Evolutionary conservation across 192 early-diverging fungal genomes (phyloP).

Genomic region (Backusella tuberculispora): DNA sequence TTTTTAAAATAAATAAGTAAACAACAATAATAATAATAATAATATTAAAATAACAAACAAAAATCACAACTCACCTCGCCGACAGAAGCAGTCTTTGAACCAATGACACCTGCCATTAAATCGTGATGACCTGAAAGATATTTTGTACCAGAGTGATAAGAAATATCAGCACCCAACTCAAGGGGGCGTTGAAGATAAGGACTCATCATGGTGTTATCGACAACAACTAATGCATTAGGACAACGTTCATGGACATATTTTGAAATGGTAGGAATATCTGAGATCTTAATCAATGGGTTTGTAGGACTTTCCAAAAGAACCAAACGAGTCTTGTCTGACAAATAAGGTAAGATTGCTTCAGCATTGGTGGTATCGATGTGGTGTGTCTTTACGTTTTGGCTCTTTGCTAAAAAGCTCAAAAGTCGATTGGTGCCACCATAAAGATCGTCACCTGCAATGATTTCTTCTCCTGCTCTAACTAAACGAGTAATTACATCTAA

Average conservation of each 20-base stretch:
- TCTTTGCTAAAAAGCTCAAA: conserved; percentile 79
- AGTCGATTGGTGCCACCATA: conserved; percentile 98
- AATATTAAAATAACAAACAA: neutral
- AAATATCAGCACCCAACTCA: conserved; percentile 91
- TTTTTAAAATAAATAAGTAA: conserved; percentile 16
- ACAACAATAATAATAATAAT: neutral
- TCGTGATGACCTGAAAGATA: conserved; percentile 98
- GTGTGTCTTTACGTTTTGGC: conserved; percentile 81
- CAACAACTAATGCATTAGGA: conserved; percentile 85
- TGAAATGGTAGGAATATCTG: conserved; percentile 82
- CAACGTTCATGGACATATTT: conserved; percentile 71
- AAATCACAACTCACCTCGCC: conserved; percentile 62
- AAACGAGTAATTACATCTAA: conserved; percentile 91
- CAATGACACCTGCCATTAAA: conserved; percentile 97
- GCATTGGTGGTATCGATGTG: conserved; percentile 89
- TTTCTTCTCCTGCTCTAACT: conserved; percentile 85
- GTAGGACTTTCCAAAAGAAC: conserved; percentile 96
- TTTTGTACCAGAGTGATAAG: conserved; percentile 97
- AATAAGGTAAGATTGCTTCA: conserved; percentile 59
- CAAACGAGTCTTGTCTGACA: conserved; percentile 79
- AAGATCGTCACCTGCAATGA: conserved; percentile 94
- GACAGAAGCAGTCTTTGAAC: conserved; percentile 68
- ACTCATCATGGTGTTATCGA: conserved; percentile 99
- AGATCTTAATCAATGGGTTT: conserved; percentile 95
- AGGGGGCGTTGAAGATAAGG: conserved; percentile 91